phyloP scores from a whole-genome alignment of 176 grass and related monocot species.

The Carex myosuroides region DNA sequence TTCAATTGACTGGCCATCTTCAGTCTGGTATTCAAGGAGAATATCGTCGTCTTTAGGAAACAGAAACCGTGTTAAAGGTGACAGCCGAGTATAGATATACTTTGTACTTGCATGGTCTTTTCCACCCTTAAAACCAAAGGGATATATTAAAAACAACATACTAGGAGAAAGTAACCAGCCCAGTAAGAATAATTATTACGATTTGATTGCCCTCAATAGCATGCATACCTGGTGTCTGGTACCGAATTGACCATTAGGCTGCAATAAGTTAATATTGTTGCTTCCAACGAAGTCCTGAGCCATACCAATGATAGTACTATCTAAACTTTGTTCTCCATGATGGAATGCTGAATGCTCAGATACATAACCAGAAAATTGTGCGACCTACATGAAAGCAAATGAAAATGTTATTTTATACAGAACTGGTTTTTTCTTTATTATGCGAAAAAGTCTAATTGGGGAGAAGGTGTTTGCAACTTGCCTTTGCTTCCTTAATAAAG shows the following conservation, averaged over 20 bases:
- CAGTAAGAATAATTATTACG: neutral
- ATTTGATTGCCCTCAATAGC: neutral
- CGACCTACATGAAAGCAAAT: constrained; percentile 43
- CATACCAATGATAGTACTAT: constrained; percentile 84
- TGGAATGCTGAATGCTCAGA: constrained; percentile 91
- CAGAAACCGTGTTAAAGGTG: constrained; percentile 45
- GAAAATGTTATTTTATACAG: neutral
- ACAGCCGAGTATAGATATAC: constrained; percentile 61
- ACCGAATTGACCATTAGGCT: constrained; percentile 74
- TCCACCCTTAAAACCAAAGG: constrained; percentile 49
- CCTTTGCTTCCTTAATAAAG: constrained; percentile 68
- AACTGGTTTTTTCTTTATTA: neutral
- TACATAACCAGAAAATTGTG: constrained; percentile 89
- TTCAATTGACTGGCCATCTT: constrained; percentile 87
- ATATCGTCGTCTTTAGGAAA: constrained; percentile 84
- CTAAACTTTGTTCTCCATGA: constrained; percentile 75
- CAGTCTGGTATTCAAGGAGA: constrained; percentile 70
- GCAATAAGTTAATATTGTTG: constrained; percentile 81
- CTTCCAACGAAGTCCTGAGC: constrained; percentile 91
- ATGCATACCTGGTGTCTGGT: constrained; percentile 51
- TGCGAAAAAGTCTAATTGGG: neutral
- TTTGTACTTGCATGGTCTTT: constrained; percentile 81
- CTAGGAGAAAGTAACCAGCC: neutral
- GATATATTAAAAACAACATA: neutral
- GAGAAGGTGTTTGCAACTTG: neutral